Percentiles rank a stretch among this genome's conserved stretches.
Evolutionary conservation across 73 alveolate species (phyloP).

Genomic region (Uronychia binucleata): DNA sequence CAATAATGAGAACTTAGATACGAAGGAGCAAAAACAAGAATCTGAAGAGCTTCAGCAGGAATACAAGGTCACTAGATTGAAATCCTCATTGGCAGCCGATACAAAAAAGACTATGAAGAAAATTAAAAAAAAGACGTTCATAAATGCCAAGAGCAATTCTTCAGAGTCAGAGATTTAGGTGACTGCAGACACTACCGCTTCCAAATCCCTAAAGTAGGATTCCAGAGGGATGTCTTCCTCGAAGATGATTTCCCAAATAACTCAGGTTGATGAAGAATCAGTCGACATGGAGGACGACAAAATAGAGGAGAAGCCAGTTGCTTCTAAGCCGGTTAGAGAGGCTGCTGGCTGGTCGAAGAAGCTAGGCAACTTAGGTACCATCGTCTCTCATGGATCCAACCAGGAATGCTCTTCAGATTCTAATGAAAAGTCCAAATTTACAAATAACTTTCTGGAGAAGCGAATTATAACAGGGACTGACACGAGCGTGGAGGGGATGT

Average conservation of each 20-base stretch:
- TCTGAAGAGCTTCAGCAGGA: neutral
- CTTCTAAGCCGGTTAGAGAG: neutral
- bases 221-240: neutral
- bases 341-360: neutral
- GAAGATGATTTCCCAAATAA: neutral
- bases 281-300: neutral
- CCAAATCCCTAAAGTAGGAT: too few species aligned
- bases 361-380: neutral
- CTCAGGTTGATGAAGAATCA: neutral
- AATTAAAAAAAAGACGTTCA: neutral
- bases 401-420: neutral
- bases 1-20: too few species aligned
- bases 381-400: neutral
- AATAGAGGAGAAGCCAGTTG: neutral
- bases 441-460: too few species aligned
- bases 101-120: neutral
- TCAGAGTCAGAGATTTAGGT: neutral
- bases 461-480: too few species aligned
- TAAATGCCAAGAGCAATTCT: neutral
- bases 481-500: too few species aligned
- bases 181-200: neutral
- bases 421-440: too few species aligned
- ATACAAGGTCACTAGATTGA: neutral
- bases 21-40: neutral
- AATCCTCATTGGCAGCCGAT: neutral